phyloP scores from a whole-genome alignment of 202 grass and related monocot species.

The Hordeum pubiflorum region DNA sequence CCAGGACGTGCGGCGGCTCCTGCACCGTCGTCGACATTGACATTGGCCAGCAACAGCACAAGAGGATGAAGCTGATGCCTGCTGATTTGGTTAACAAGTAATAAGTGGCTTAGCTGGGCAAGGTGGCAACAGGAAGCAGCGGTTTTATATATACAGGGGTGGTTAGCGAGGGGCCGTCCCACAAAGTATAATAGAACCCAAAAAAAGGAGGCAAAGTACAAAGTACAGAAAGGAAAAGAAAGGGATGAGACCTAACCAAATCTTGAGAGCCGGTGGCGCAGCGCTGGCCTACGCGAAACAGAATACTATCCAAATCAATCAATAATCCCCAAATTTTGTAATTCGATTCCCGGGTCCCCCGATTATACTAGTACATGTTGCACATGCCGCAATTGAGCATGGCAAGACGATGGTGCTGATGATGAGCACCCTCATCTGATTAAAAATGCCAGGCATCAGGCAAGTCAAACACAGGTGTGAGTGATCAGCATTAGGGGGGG shows the following conservation, averaged over 20 bases:
- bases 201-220: background rate
- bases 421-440: background rate
- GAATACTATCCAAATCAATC: constrained; percentile 3
- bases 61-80: background rate
- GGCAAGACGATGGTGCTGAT: background rate
- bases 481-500: background rate
- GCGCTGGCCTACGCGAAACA: constrained; percentile 18
- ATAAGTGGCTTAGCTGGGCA: background rate
- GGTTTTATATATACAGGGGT: constrained; percentile 22
- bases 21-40: constrained; percentile 14
- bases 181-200: background rate
- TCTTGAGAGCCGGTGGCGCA: constrained; percentile 12
- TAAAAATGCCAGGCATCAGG: background rate
- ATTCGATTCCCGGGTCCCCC: background rate
- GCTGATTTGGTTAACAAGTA: background rate
- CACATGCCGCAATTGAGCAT: constrained; percentile 23
- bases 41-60: background rate
- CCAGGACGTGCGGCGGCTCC: constrained; percentile 64
- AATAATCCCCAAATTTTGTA: background rate
- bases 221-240: background rate
- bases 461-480: constrained; percentile 12
- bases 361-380: constrained; percentile 21
- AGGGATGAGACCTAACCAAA: constrained; percentile 14
- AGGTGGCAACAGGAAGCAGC: background rate
- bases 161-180: background rate